These are phyloP conservation scores for Cucurbita moschata DNA, from an alignment of 306 rosid species.

Conservation along the genomic window DNA sequence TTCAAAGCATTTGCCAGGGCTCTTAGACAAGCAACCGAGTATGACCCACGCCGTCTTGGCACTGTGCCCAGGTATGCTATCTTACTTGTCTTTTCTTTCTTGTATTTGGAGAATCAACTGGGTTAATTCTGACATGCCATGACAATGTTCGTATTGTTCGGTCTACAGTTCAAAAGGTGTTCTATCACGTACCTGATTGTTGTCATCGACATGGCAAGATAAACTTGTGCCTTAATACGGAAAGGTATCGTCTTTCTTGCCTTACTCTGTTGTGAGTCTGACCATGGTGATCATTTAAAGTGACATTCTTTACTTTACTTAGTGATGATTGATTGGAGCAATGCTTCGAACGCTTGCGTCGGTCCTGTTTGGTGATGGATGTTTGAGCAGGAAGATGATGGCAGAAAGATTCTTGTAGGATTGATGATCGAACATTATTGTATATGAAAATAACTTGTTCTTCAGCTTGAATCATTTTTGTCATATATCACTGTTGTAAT, in stretches of 20 bases:
- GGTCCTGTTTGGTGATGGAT: not conserved
- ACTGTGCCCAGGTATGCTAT: slow-evolving; percentile 64
- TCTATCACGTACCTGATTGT: slow-evolving; percentile 47
- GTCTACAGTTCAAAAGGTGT: slow-evolving; percentile 86
- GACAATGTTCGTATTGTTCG: not conserved
- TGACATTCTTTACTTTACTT: not conserved
- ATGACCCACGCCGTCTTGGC: slow-evolving; percentile 68
- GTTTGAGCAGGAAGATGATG: not conserved
- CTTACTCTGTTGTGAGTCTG: not conserved
- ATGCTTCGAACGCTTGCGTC: not conserved
- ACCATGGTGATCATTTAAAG: not conserved
- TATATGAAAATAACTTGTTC: not conserved
- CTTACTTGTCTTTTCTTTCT: not conserved
- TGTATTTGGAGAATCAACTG: not conserved
- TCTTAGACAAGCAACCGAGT: slow-evolving; percentile 79
- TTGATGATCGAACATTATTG: not conserved
- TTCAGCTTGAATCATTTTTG: not conserved
- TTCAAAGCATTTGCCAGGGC: slow-evolving; percentile 98
- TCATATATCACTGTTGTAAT: not conserved
- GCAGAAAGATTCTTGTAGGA: not conserved
- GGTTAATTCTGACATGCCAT: not conserved
- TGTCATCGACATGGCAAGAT: not conserved
- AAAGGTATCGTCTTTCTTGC: not conserved
- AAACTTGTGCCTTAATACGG: not conserved
- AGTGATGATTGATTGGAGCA: not conserved